Evolutionary conservation across 495 filamentous ascomycete species (phyloP), one percentile per base, ranked within the genome.

Genomic region (Xylaria castorea): DNA sequence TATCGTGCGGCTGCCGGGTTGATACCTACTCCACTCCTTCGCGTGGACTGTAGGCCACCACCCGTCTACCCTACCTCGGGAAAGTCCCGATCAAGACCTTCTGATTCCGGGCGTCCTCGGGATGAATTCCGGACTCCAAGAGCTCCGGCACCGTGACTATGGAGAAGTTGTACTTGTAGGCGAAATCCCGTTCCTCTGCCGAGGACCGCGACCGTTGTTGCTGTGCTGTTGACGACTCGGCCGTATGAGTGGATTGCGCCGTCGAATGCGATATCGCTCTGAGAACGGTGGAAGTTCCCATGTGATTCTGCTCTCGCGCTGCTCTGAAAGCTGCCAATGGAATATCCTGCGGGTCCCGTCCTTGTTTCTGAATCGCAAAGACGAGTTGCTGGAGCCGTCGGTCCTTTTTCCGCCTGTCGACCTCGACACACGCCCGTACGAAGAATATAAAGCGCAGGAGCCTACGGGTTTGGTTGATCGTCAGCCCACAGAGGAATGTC

Each of bases 71-170:
- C 48, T 46, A 66, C 30, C 70, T 67, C 25, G 70, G 70, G 40
- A 72, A 67, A 34, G 51, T 16, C 6, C 51, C 70, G 32, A 72
- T 50, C 30, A 72, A 40, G 16, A 72, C 62, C 38, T 72, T 72
- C 27, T 71, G 70, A 30, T 71, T 71, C 50, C 70, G 70, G 14
- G 51, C 70, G 7, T 72, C 70, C 34, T 72, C 70, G 40, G 70
- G 70, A 30, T 66, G 63, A 8, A 72, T 60, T 8, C 51, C 63
- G 0, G 62, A 42, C 30, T 67, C 70, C 51, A 58, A 25, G 20
- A 72, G 63, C 36, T 72, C 63, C 12, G 62, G 63, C 30, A 72
- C 53, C 14, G 50, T 72, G 30, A 63, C 42, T n/a, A 67, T 58
- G 25, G 61, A 36, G 34, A 71, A 71, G 40, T 71, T 71, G 22